Evolutionary conservation across 2,329 filamentous ascomycete species (phyloP).

Genomic region (Paecilomyces sp.): DNA sequence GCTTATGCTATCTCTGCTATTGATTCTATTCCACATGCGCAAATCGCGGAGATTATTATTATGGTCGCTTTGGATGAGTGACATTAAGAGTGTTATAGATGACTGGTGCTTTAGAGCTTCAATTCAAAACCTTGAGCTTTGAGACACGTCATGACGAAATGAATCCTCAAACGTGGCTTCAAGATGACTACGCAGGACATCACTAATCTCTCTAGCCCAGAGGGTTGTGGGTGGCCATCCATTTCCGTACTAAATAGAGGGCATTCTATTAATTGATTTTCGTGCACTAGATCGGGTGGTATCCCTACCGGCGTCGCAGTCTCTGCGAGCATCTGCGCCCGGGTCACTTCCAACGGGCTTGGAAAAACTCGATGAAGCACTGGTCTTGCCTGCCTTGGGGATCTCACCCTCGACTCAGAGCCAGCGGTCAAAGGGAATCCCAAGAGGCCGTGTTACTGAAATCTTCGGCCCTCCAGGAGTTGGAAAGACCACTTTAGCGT

Average conservation of each 20-base stretch:
- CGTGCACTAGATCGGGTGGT: constrained; percentile 18
- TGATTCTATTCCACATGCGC: neutral
- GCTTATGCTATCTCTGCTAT: neutral
- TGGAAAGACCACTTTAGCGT: constrained; percentile 81
- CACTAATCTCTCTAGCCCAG: constrained; percentile 22
- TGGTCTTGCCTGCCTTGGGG: constrained; percentile 10
- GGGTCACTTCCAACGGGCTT: constrained; percentile 38
- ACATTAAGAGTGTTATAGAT: neutral
- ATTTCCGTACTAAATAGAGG: neutral
- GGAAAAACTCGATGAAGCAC: constrained; percentile 37
- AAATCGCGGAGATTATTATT: neutral
- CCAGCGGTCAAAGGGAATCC: constrained; percentile 50
- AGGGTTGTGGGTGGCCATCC: constrained; percentile 18
- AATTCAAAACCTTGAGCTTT: neutral
- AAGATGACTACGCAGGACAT: constrained; percentile 15
- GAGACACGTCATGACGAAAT: neutral
- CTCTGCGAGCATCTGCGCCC: constrained; percentile 20
- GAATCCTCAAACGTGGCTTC: neutral
- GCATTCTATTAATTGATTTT: neutral
- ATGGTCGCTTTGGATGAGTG: neutral
- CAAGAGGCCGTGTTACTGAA: constrained; percentile 73
- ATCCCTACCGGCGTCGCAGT: constrained; percentile 31
- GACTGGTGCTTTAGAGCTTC: neutral
- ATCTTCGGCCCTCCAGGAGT: constrained; percentile 80
- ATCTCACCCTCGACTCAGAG: constrained; percentile 1